These are phyloP conservation scores for Citrullus colocynthis DNA, from an alignment of 306 rosid species.

Conservation along the genomic window DNA sequence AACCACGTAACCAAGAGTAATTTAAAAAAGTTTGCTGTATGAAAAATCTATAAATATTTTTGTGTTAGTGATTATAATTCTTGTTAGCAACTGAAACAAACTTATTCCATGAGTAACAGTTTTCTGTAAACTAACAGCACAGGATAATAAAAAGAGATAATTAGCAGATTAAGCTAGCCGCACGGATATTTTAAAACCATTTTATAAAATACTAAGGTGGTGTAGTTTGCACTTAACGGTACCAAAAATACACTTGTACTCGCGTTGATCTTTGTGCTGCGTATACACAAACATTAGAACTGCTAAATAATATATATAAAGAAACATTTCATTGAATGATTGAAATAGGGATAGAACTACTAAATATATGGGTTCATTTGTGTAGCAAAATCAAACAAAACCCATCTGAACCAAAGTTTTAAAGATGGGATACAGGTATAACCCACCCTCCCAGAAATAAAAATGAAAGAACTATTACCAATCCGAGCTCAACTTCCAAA, in stretches of 20 bases:
- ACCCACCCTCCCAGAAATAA: background rate
- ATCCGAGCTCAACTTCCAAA: conserved; percentile 68
- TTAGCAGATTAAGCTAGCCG: background rate
- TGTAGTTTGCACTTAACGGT: background rate
- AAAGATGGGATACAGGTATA: background rate
- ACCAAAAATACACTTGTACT: too few relatives aligned
- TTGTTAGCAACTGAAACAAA: background rate
- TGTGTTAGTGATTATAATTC: too few relatives aligned
- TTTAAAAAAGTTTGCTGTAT: too few relatives aligned
- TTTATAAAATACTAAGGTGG: background rate
- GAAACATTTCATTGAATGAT: too few relatives aligned
- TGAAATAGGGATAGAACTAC: background rate
- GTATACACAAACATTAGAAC: too few relatives aligned
- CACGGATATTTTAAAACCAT: background rate
- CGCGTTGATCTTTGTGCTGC: too few relatives aligned
- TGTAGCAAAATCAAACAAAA: background rate
- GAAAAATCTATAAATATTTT: too few relatives aligned
- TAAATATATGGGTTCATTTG: background rate
- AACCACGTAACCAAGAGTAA: background rate
- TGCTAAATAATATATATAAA: too few relatives aligned
- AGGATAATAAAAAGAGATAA: background rate
- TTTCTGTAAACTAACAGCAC: background rate
- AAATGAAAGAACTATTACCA: conserved; percentile 34
- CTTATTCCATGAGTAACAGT: background rate
- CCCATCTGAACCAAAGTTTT: background rate